Conservation (phyloP, 2,329 filamentous ascomycete genomes). For the Apiospora phragmitis region DNA sequence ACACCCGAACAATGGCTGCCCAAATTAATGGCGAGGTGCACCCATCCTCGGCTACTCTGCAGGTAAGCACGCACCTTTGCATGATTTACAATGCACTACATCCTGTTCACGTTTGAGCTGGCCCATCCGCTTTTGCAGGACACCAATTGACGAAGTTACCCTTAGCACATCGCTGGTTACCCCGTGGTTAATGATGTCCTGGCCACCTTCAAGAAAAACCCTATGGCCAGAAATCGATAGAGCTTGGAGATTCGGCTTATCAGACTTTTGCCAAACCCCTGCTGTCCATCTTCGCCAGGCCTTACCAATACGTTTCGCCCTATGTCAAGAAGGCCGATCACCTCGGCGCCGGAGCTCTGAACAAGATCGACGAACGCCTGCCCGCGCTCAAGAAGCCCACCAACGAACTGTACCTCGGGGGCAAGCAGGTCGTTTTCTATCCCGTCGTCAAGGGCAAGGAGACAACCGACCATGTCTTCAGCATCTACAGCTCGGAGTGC, state of each 20-base stretch:
- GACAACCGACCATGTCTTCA: conserved; percentile 61
- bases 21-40: conserved; percentile 36
- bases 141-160: conserved; percentile 7
- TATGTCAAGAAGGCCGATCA: conserved; percentile 83
- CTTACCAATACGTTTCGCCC: conserved; percentile 79
- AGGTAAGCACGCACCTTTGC: conserved; percentile 25
- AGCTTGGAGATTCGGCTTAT: conserved; percentile 74
- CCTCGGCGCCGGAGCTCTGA: conserved; percentile 71
- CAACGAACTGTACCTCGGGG: conserved; percentile 65
- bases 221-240: conserved; percentile 79
- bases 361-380: conserved; percentile 68
- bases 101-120: background rate
- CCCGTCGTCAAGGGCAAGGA: conserved; percentile 64
- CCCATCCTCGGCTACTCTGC: conserved; percentile 33
- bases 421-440: conserved; percentile 61
- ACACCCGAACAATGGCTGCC: conserved; percentile 26
- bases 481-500: conserved; percentile 57
- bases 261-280: conserved; percentile 75
- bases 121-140: background rate
- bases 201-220: conserved; percentile 75
- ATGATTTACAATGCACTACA: background rate
- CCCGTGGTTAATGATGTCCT: conserved; percentile 80
- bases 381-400: conserved; percentile 77
- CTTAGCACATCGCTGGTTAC: conserved; percentile 80
- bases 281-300: conserved; percentile 74